Evolutionary conservation across 257 asterid genomes (phyloP).

Genomic region (Nicotiana tabacum): DNA sequence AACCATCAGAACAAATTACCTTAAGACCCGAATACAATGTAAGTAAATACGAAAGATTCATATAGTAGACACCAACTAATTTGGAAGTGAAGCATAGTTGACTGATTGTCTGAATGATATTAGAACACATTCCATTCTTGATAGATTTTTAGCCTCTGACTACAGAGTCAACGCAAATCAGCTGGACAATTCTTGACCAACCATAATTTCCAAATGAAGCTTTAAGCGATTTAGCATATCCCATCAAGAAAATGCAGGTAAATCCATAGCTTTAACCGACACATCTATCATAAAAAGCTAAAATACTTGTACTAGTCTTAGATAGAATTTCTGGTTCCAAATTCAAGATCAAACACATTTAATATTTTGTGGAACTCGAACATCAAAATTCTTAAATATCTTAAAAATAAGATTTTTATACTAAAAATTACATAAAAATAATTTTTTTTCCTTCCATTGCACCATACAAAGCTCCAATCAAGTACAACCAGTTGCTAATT

Average conservation of each 20-base stretch:
- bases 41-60: neutral
- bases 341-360: neutral
- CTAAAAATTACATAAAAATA: neutral
- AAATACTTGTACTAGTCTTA: neutral
- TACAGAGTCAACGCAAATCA: neutral
- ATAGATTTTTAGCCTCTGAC: neutral
- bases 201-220: neutral
- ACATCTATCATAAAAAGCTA: neutral
- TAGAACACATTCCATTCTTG: neutral
- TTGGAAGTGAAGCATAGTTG: neutral
- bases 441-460: neutral
- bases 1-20: constrained; percentile 1
- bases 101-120: neutral
- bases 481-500: neutral
- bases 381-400: too few relatives aligned
- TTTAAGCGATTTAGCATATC: neutral
- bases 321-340: neutral
- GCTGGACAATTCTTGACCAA: neutral
- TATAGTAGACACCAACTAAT: neutral
- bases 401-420: neutral
- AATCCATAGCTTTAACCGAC: neutral
- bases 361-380: neutral
- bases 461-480: neutral
- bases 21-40: neutral
- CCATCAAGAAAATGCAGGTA: neutral